A percentile compares a stretch with the other conserved stretches of the same genome.
Evolutionary conservation across 306 rosid species (phyloP).

Genomic region (Glycyrrhiza uralensis): DNA sequence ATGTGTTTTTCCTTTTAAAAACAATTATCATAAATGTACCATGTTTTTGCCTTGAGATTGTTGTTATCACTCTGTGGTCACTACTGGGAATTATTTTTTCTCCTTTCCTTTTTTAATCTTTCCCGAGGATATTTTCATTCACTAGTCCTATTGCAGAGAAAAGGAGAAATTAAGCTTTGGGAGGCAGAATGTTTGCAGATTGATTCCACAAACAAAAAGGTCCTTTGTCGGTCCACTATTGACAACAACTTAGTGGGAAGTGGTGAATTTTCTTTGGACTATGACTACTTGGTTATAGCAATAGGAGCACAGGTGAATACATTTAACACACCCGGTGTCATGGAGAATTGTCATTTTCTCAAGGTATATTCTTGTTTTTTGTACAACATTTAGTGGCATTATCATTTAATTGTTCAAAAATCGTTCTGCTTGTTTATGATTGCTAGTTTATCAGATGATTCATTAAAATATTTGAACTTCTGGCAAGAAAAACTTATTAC

Average conservation of each 20-base stretch:
- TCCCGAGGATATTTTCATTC: neutral
- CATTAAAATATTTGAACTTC: too few species aligned
- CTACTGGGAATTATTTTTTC: too few species aligned
- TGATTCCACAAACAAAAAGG: slow-evolving; percentile 58
- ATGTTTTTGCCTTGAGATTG: neutral
- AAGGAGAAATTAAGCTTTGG: slow-evolving; percentile 53
- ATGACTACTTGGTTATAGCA: slow-evolving; percentile 70
- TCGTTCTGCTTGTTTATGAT: too few species aligned
- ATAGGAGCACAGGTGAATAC: slow-evolving; percentile 81
- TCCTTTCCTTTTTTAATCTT: neutral
- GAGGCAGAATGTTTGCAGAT: slow-evolving; percentile 75
- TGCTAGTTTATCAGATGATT: too few species aligned
- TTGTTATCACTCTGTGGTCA: neutral
- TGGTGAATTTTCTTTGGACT: slow-evolving; percentile 56
- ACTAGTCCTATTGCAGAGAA: slow-evolving; percentile 48
- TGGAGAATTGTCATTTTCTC: slow-evolving; percentile 70
- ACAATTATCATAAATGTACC: neutral
- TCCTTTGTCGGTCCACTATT: slow-evolving; percentile 43
- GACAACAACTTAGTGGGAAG: slow-evolving; percentile 45
- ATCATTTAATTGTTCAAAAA: neutral
- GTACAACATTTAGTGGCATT: neutral
- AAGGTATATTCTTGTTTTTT: slow-evolving; percentile 43
- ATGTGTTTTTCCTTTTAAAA: neutral
- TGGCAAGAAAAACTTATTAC: too few species aligned
- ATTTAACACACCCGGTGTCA: slow-evolving; percentile 73